Percentiles rank a stretch among this genome's conserved stretches.
phyloP scores from a whole-genome alignment of 257 asterid species.

The Perilla frutescens region DNA sequence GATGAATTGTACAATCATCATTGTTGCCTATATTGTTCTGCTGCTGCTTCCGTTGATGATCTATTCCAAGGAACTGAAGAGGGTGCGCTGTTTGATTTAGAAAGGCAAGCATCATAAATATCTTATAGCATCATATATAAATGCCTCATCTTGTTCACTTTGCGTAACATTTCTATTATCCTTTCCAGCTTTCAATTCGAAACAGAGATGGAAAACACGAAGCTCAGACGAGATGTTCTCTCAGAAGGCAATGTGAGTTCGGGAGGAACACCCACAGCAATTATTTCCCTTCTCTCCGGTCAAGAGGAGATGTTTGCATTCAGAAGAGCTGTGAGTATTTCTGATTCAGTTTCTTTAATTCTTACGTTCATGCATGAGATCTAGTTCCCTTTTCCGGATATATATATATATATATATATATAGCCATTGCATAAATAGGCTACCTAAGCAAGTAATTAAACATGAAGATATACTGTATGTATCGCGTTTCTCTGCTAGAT shows the following conservation, averaged over 20 bases:
- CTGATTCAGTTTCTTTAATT: not conserved
- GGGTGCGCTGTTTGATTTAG: slow-evolving; percentile 87
- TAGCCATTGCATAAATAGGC: not conserved
- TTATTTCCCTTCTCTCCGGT: slow-evolving; percentile 78
- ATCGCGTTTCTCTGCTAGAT: not conserved
- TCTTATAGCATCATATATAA: not conserved
- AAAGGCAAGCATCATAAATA: slow-evolving; percentile 60
- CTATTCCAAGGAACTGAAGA: slow-evolving; percentile 98
- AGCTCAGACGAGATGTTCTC: slow-evolving; percentile 85
- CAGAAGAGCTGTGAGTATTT: slow-evolving; percentile 86
- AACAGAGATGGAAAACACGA: slow-evolving; percentile 82
- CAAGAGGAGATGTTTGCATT: slow-evolving; percentile 97
- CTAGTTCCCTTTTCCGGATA: no score
- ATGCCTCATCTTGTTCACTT: not conserved
- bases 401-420: not conserved
- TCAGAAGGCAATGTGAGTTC: slow-evolving; percentile 79
- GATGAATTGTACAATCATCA: slow-evolving; percentile 97
- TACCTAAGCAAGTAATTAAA: not conserved
- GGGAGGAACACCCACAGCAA: slow-evolving; percentile 72
- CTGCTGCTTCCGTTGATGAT: slow-evolving; percentile 77
- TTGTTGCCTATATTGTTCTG: slow-evolving; percentile 81
- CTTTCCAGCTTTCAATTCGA: slow-evolving; percentile 87
- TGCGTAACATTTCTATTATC: not conserved
- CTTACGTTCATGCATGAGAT: slow-evolving; percentile 1
- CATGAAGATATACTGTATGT: not conserved